Evolutionary conservation across 495 filamentous ascomycete species (phyloP).

Genomic region (Baudoinia panamericana): DNA sequence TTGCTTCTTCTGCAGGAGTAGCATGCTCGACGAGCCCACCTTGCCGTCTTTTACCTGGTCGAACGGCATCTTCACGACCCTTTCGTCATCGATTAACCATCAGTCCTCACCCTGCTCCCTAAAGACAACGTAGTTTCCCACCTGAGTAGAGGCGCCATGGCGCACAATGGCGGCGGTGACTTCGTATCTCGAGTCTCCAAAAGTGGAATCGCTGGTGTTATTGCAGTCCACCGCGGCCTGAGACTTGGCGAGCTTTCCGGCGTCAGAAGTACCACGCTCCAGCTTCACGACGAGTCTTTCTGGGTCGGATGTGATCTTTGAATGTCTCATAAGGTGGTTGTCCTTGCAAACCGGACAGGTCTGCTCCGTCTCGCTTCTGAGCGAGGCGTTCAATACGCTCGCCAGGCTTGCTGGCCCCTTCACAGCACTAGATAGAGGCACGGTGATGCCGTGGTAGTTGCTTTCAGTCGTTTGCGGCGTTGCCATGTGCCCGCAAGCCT

Average conservation of each 20-base stretch:
- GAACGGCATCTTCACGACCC: neutral
- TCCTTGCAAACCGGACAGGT: neutral
- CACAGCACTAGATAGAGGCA: neutral
- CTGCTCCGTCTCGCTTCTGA: neutral
- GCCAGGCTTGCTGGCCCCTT: neutral
- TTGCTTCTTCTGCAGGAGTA: conserved; percentile 13
- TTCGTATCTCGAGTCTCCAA: conserved; percentile 2
- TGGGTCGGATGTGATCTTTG: neutral
- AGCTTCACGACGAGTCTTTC: neutral
- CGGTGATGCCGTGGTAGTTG: conserved; percentile 1
- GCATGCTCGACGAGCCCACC: conserved; percentile 6
- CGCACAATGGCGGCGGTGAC: conserved; percentile 5
- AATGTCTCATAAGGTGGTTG: neutral
- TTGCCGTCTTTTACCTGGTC: conserved; percentile 4
- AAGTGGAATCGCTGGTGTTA: neutral
- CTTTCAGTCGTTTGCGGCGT: neutral
- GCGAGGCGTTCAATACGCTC: neutral
- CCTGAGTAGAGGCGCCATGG: neutral
- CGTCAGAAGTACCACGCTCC: too few species aligned
- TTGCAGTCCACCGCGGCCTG: neutral
- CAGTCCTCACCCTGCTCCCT: conserved; percentile 2
- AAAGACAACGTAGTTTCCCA: conserved; percentile 13
- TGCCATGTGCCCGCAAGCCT: neutral
- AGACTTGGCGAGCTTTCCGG: neutral
- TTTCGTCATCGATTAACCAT: conserved; percentile 13